Percentiles rank a stretch among this genome's conserved stretches.
Evolutionary conservation across 2,329 filamentous ascomycete genomes (phyloP).

Genomic region (Diaporthe sp.): DNA sequence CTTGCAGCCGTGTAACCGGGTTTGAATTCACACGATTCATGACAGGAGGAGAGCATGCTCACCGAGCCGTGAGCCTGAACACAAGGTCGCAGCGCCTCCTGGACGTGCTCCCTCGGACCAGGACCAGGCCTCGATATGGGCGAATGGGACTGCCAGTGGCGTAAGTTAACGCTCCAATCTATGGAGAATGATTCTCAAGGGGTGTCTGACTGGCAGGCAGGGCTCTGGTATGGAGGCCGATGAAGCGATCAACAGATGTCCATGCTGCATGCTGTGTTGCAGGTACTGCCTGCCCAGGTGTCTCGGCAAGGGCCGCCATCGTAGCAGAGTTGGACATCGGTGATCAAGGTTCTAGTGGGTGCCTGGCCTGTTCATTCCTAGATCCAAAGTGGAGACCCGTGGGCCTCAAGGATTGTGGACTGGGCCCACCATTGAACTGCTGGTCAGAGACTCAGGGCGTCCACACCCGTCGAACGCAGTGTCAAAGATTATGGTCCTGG

Average conservation of each 20-base stretch:
- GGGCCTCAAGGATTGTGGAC: background rate
- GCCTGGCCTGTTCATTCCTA: background rate
- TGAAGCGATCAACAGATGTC: background rate
- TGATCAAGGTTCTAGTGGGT: background rate
- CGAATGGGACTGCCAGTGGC: constrained; percentile 6
- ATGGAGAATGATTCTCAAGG: background rate
- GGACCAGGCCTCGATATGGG: background rate
- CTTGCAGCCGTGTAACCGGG: background rate
- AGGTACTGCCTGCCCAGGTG: background rate
- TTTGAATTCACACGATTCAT: constrained; percentile 19
- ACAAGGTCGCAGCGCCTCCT: constrained; percentile 15
- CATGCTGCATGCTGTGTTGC: background rate
- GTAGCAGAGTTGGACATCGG: no score
- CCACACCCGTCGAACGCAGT: background rate
- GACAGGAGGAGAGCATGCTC: background rate
- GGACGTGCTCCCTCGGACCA: background rate
- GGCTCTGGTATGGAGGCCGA: background rate
- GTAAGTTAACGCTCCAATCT: background rate
- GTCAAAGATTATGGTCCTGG: background rate
- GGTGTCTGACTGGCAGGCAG: background rate
- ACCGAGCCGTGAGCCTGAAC: background rate
- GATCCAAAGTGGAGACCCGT: background rate
- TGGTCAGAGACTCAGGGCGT: background rate
- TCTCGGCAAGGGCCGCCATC: background rate
- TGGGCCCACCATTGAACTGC: background rate